phyloP scores from a whole-genome alignment of 2,329 filamentous ascomycete species.

The Colletotrichum aenigma region DNA sequence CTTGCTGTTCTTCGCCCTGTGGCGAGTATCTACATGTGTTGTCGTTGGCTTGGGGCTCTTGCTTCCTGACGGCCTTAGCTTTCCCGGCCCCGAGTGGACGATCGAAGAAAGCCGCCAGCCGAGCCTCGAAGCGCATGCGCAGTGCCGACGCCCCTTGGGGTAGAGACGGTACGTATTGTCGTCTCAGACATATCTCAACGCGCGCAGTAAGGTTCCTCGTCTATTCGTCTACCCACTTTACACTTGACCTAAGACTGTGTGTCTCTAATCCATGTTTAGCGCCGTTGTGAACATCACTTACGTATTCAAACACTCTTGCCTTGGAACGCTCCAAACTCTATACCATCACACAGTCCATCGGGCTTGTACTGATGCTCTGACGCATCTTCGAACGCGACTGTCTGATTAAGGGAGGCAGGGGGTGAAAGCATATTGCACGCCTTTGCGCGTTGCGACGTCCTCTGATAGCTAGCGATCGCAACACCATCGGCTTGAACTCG shows the following conservation, averaged over 20 bases:
- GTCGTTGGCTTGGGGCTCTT: not conserved
- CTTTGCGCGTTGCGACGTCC: not conserved
- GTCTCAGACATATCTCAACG: not conserved
- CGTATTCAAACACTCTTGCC: constrained; percentile 6
- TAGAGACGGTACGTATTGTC: not conserved
- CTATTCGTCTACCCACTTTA: not conserved
- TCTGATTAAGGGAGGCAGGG: not conserved
- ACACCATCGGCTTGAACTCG: not conserved
- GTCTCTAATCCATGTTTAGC: constrained; percentile 2
- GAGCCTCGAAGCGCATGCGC: not conserved
- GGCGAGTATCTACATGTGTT: not conserved
- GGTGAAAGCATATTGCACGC: not conserved
- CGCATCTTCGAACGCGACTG: not conserved
- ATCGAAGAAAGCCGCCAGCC: not conserved
- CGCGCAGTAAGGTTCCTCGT: not conserved
- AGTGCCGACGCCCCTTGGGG: not conserved
- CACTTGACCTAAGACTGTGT: not conserved
- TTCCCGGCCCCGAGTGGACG: not conserved
- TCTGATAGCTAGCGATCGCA: no score
- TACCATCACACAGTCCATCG: not conserved
- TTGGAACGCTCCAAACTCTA: constrained; percentile 20
- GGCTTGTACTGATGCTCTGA: not conserved
- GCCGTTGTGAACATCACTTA: constrained; percentile 2
- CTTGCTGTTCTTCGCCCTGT: not conserved
- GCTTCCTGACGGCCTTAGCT: not conserved